Evolutionary conservation across 257 asterid genomes (phyloP).

Genomic region (Nicotiana attenuata): DNA sequence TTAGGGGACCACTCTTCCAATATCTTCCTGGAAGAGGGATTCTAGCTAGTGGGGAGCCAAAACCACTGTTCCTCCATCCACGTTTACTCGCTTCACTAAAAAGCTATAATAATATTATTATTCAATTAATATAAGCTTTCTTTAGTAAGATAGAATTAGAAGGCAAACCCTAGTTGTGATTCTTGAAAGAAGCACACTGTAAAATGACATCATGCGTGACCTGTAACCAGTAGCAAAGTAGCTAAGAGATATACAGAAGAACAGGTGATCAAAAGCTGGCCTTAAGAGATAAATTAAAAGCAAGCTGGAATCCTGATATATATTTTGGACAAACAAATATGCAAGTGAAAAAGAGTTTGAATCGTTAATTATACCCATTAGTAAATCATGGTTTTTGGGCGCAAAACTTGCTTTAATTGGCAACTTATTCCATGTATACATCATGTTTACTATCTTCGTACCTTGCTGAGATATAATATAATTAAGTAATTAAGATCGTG

Average conservation of each 20-base stretch:
- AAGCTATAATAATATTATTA: neutral
- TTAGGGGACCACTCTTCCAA: conserved; percentile 30
- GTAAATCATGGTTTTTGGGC: no score
- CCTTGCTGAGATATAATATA: neutral
- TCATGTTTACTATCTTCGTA: no score
- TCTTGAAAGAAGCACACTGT: neutral
- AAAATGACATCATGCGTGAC: conserved; percentile 7
- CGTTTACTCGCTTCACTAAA: neutral
- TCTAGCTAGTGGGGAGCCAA: neutral
- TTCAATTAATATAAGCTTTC: no score
- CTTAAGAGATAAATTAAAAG: neutral
- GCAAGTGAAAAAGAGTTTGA: neutral
- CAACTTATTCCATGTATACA: no score
- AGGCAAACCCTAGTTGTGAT: neutral
- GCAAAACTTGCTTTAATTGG: no score
- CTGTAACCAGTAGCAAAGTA: neutral
- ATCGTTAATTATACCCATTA: no score
- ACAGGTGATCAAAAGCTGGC: neutral
- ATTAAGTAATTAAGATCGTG: no score
- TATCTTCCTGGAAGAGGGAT: conserved; percentile 12
- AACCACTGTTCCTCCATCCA: neutral
- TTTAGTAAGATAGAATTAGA: neutral
- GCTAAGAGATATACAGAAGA: neutral
- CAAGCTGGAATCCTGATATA: neutral
- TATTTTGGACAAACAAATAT: neutral